Evolutionary conservation across 164 flowering plant species (phyloP), one percentile per base, ranked within the genome.

Genomic region (Buxus sempervirens): DNA sequence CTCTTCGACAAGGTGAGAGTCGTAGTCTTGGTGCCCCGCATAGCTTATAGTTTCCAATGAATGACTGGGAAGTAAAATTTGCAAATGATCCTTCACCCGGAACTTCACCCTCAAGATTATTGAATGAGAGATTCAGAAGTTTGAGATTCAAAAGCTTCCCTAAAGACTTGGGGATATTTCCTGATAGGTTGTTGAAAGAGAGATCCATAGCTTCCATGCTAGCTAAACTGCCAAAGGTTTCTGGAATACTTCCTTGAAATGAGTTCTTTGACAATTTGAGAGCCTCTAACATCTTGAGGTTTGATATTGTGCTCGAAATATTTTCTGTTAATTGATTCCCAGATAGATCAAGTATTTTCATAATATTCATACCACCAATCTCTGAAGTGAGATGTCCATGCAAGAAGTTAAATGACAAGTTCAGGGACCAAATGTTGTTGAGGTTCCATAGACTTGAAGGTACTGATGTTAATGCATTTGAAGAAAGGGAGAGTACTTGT

Each of bases 401-500:
- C 14, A 69, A 13, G 6, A 24, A 62, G 25, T 69, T 69, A 21
- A 45, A 26, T 5, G 59, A 49, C 51, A 69, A 53, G 45, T 60
- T 51, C 18, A 69, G 49, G 21, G 5, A 23, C 71, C 55, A 49
- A 24, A 66, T 21, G 36, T 55, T 38, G 16, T 23, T 41, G 38
- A 66, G 62, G 62, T 21, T 66, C 70, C 70, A 66, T 1, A 66
- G 24, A 28, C 36, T 45, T 3, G 55, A 16, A 1, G 71, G 73
- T 54, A 75, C 14, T 1, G 70, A 70, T 14, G 49, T 51, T 1
- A 75, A 38, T 26, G 16, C 41, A 65, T 71, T 75, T 10, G 62
- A 58, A 14, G 21, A 15, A 13, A 75, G 24, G 42, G 5, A 42
- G 19, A 75, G 24, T 2, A 15, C 22, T 27, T 25, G 20, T 16